phyloP scores from a whole-genome alignment of 345 rosid genomes.

The Brassica juncea region DNA sequence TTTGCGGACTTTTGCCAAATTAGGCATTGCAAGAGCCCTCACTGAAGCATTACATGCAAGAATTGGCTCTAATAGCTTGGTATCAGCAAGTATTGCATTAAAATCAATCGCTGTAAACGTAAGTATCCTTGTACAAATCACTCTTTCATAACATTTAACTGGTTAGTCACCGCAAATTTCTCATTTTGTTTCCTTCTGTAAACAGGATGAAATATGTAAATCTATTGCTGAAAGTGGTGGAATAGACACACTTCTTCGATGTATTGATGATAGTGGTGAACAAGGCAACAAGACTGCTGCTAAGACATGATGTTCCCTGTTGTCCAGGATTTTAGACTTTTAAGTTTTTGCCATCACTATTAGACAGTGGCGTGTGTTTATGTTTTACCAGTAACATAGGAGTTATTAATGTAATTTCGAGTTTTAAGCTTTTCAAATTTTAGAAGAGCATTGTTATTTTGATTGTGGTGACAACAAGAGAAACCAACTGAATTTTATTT shows the following conservation, averaged over 20 bases:
- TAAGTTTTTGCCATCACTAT: slow-evolving; percentile 8
- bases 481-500: too few relatives aligned
- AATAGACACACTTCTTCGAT: slow-evolving; percentile 67
- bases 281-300: slow-evolving; percentile 75
- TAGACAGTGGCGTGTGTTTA: slow-evolving; percentile 2
- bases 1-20: slow-evolving; percentile 68
- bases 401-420: background rate
- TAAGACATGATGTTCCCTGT: slow-evolving; percentile 71
- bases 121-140: slow-evolving; percentile 35
- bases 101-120: slow-evolving; percentile 91
- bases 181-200: background rate
- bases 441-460: too few relatives aligned
- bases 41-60: slow-evolving; percentile 66
- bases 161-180: background rate
- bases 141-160: background rate
- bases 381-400: background rate
- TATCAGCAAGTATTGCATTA: slow-evolving; percentile 75
- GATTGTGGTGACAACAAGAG: too few relatives aligned
- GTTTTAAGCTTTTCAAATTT: background rate
- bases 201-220: slow-evolving; percentile 82
- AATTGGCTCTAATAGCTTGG: slow-evolving; percentile 69
- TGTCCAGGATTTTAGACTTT: slow-evolving; percentile 49
- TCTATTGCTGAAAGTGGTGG: slow-evolving; percentile 90
- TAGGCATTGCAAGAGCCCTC: slow-evolving; percentile 73
- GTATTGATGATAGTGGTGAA: slow-evolving; percentile 78